Evolutionary conservation across 2,329 filamentous ascomycete genomes (phyloP).

Genomic region (Neurospora crassa): DNA sequence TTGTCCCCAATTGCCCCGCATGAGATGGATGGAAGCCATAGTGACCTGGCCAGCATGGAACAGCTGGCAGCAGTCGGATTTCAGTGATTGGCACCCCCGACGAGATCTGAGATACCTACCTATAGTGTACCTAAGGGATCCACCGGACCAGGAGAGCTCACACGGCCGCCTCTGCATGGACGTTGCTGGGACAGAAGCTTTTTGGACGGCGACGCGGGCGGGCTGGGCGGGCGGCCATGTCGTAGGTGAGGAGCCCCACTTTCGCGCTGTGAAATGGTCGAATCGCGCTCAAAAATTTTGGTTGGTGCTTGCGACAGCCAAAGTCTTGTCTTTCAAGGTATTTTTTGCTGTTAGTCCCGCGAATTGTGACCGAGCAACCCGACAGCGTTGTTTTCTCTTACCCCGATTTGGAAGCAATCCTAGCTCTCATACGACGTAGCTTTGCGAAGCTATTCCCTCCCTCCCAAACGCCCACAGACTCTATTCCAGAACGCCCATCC

Average conservation of each 20-base stretch:
- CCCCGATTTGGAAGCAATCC: neutral
- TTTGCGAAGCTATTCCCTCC: neutral
- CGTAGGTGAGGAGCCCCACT: neutral
- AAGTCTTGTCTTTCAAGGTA: neutral
- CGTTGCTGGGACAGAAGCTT: neutral
- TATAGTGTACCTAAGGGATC: neutral
- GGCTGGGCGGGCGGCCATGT: neutral
- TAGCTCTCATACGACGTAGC: neutral
- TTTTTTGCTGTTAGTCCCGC: neutral
- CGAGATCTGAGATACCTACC: neutral
- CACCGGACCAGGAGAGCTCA: neutral
- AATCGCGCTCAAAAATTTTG: neutral
- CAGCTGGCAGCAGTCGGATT: neutral
- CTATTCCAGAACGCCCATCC: neutral
- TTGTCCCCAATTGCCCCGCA: neutral
- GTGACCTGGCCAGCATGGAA: neutral
- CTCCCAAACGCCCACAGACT: neutral
- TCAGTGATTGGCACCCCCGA: neutral
- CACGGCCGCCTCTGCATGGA: neutral
- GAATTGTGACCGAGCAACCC: neutral
- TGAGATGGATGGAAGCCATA: neutral
- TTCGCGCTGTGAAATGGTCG: neutral
- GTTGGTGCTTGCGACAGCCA: neutral
- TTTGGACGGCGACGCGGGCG: neutral
- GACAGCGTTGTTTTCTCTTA: neutral